Evolutionary conservation across 768 basidiomycete genomes (phyloP), one percentile per base, ranked within the genome.

Genomic region (Dendrothele bispora): DNA sequence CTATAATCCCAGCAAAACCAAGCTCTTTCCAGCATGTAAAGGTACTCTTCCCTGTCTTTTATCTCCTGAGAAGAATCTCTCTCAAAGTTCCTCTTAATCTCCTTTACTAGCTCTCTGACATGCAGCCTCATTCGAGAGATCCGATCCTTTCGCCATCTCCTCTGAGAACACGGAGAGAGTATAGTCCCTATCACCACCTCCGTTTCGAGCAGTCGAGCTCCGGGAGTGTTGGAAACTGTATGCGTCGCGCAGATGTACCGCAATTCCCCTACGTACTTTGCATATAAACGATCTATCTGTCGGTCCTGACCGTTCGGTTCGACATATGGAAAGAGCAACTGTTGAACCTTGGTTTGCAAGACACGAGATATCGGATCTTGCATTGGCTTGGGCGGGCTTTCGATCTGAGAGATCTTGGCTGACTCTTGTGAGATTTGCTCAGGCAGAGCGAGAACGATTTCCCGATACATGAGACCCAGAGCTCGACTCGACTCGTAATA

Each of bases 101-200:
- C 78, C 4, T 65, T 62, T 20, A 83, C 79, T 26, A 89, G 71
- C 17, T 69, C 70, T 11, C 59, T 62, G 4, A 78, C 62, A 50
- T 88, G 84, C 11, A 80, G 65, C 29, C 71, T 71, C 85, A 90
- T 87, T 10, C 82, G 72, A 43, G 82, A 72, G 46, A 77, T 73
- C 22, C 85, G 73, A 51, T 80, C 78, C 24, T 61, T 73, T 49
- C 86, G 70, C 73, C 77, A 84, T 27, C 82, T 66, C 48, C 72
- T 74, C 53, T 89, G 80, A 1, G 78, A 66, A 56, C 84, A 88
- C 49, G 82, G 82, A 2, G 81, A 85, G 37, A 89, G 64, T 48
- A 92, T 92, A 0, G 84, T 82, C 17, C 88, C 88, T 25, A 83
- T 65, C 1, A 89, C 83, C 20, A 90, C 73, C 56, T 92, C 90